A percentile compares a stretch with the other conserved stretches of the same genome.
These are phyloP conservation scores for Haematococcus sp. DNA, from an alignment of 139 green algal species.

Conservation along the genomic window DNA sequence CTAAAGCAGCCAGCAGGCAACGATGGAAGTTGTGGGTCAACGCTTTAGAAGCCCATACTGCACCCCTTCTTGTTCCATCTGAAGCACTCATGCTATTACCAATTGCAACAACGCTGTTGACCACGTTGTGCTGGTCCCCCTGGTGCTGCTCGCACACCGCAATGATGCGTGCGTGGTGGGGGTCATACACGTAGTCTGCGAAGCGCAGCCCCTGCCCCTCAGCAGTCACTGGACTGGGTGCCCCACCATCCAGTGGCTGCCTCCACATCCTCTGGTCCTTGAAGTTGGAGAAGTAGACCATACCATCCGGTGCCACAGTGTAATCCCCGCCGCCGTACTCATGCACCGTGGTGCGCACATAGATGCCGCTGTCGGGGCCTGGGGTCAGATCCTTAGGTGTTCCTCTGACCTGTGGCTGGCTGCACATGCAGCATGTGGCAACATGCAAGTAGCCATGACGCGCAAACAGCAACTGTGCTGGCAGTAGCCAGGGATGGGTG, in stretches of 20 bases:
- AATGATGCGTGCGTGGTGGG: neutral
- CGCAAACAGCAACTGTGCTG: too few relatives aligned
- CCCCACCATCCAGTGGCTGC: neutral
- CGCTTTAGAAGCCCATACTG: too few relatives aligned
- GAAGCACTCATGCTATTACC: conserved; percentile 34
- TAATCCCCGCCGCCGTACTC: conserved; percentile 63
- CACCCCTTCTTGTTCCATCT: too few relatives aligned
- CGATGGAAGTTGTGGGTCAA: too few relatives aligned
- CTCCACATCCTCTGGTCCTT: conserved; percentile 42
- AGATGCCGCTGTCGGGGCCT: conserved; percentile 41
- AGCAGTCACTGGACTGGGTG: neutral
- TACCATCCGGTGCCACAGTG: conserved; percentile 22
- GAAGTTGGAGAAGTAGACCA: conserved; percentile 72
- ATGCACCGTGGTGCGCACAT: conserved; percentile 73
- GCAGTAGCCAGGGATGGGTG: too few relatives aligned
- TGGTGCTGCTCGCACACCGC: conserved; percentile 57
- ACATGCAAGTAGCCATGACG: too few relatives aligned
- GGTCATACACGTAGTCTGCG: conserved; percentile 3
- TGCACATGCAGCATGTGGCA: too few relatives aligned
- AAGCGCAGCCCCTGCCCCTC: neutral
- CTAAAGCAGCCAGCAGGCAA: too few relatives aligned
- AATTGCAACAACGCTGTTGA: conserved; percentile 57
- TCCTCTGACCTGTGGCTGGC: too few relatives aligned
- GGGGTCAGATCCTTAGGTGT: conserved; percentile 52
- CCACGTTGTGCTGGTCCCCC: conserved; percentile 31